Conservation (phyloP, 2,329 filamentous ascomycete genomes). For the Leptographium galeiforme region DNA sequence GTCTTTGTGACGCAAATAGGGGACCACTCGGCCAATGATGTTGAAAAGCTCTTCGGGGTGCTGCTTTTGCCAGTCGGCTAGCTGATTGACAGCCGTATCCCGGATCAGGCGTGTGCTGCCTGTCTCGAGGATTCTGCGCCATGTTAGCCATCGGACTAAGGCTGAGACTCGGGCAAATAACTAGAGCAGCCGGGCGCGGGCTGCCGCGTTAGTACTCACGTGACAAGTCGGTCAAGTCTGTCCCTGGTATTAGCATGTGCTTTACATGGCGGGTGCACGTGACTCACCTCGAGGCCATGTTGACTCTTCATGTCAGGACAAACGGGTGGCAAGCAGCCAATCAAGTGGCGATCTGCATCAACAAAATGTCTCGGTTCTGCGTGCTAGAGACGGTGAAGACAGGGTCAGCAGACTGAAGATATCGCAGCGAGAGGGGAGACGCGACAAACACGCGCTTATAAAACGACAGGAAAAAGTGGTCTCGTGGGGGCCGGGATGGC, state of each 20-base stretch:
- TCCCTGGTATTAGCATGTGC: conserved; percentile 14
- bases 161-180: not conserved
- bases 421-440: no score
- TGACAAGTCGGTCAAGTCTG: conserved; percentile 75
- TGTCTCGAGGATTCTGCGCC: conserved; percentile 78
- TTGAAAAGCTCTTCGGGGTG: conserved; percentile 97
- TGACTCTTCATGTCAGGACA: conserved; percentile 24
- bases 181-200: not conserved
- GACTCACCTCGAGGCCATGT: conserved; percentile 43
- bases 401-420: not conserved
- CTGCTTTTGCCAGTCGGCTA: conserved; percentile 95
- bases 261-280: not conserved
- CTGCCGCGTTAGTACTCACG: conserved; percentile 42
- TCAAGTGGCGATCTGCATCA: not conserved
- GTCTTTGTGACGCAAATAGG: conserved; percentile 85
- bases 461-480: no score
- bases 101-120: conserved; percentile 92
- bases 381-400: not conserved
- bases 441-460: no score
- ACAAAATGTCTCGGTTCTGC: not conserved
- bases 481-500: no score
- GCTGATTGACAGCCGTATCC: conserved; percentile 90
- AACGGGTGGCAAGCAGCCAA: conserved; percentile 7
- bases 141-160: not conserved
- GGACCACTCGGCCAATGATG: conserved; percentile 82